These are phyloP conservation scores for Trichoderma reesei DNA, from an alignment of 495 filamentous ascomycete genomes.

Conservation along the genomic window DNA sequence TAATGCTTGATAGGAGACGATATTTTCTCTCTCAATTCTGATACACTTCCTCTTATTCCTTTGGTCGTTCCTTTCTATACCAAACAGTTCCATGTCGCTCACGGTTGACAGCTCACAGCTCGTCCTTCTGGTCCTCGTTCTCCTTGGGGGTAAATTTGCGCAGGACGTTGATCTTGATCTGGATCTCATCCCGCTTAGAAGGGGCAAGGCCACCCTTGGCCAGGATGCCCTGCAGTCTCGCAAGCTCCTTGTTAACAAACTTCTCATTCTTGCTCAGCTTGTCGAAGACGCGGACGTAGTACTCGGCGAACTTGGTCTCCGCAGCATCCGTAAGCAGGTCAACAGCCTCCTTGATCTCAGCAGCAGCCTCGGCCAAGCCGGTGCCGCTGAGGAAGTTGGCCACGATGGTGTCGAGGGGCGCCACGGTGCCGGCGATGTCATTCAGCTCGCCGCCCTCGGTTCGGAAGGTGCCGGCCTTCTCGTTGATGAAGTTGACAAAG, in stretches of 20 bases:
- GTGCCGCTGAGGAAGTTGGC: constrained; percentile 52
- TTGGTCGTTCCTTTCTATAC: neutral
- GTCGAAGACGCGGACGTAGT: constrained; percentile 83
- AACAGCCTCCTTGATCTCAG: constrained; percentile 61
- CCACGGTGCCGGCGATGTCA: constrained; percentile 70
- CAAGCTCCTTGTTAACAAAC: constrained; percentile 79
- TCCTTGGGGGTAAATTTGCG: constrained; percentile 53
- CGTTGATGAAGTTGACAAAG: constrained; percentile 75
- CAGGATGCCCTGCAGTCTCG: constrained; percentile 67
- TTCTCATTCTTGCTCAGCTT: constrained; percentile 68
- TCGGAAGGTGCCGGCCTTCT: constrained; percentile 82
- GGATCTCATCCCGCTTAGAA: constrained; percentile 83
- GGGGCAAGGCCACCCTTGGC: constrained; percentile 77
- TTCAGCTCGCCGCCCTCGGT: constrained; percentile 72
- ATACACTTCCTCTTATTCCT: neutral
- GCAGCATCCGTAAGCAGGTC: constrained; percentile 50
- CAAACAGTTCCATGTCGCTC: constrained; percentile 7
- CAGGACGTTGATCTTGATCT: constrained; percentile 79
- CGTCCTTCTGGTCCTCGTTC: constrained; percentile 46
- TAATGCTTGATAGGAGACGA: neutral
- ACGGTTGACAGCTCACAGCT: constrained; percentile 46
- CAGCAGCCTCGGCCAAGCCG: constrained; percentile 45
- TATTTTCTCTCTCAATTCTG: neutral
- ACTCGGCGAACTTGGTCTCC: constrained; percentile 68
- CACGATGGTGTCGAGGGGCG: constrained; percentile 63